Conservation (phyloP, 148 eudicot genomes). For the Camellia granthamiana region DNA sequence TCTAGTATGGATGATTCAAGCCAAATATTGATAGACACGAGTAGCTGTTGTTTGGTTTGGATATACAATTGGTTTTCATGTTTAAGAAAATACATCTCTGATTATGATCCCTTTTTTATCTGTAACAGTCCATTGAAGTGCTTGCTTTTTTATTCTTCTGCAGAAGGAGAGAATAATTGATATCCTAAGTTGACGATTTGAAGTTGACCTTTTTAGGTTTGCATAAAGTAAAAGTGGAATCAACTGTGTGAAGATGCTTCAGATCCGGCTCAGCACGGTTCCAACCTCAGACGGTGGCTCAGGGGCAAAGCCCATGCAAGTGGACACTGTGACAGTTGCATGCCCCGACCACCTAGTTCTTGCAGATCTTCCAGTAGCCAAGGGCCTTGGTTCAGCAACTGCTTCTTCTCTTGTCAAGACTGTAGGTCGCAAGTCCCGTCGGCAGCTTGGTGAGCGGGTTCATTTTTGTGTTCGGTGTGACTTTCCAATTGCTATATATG, state of each 20-base stretch:
- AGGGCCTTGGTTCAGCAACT: constrained; percentile 74
- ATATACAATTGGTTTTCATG: too few relatives aligned
- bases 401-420: constrained; percentile 58
- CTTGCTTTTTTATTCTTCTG: not conserved
- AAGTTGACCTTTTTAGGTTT: not conserved
- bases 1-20: too few relatives aligned
- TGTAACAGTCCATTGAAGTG: not conserved
- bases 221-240: not conserved
- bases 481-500: constrained; percentile 87
- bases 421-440: constrained; percentile 86
- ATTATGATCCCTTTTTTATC: too few relatives aligned
- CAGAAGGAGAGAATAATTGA: constrained; percentile 1
- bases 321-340: constrained; percentile 82
- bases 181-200: not conserved
- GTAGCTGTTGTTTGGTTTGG: too few relatives aligned
- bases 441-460: constrained; percentile 91
- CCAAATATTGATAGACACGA: too few relatives aligned
- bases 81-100: too few relatives aligned
- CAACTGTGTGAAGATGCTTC: constrained; percentile 61
- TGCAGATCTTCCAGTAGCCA: constrained; percentile 96
- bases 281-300: constrained; percentile 58
- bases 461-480: constrained; percentile 97
- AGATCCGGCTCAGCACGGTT: constrained; percentile 70
- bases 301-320: constrained; percentile 45
- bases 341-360: constrained; percentile 95